Conservation (phyloP, 805 yeast species). For the Pichia pseudocactophila region DNA sequence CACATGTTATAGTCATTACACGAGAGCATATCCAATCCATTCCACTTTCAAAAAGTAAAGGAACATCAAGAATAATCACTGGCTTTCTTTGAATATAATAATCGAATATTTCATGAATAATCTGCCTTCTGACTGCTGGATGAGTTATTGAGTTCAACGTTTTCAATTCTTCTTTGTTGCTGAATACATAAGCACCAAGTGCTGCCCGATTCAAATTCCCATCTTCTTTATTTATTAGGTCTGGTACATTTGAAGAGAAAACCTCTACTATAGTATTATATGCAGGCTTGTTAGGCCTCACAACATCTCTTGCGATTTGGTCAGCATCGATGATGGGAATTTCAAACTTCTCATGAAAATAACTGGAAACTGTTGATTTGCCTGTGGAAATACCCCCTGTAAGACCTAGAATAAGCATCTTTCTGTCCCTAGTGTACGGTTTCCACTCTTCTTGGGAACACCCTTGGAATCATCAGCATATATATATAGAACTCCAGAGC, state of each 20-base stretch:
- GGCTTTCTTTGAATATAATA: conserved; percentile 51
- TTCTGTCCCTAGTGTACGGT: not conserved
- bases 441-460: not conserved
- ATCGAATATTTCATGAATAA: conserved; percentile 43
- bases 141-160: conserved; percentile 72
- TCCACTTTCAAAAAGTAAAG: conserved; percentile 75
- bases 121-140: conserved; percentile 71
- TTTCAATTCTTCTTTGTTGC: conserved; percentile 44
- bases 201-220: conserved; percentile 55
- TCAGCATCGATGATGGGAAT: conserved; percentile 83
- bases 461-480: too few species aligned
- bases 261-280: conserved; percentile 54
- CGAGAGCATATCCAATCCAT: conserved; percentile 64
- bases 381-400: conserved; percentile 99
- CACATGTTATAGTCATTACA: conserved; percentile 60
- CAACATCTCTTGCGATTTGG: conserved; percentile 75
- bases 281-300: conserved; percentile 69
- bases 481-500: too few species aligned
- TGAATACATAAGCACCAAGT: conserved; percentile 70
- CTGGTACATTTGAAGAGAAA: conserved; percentile 48
- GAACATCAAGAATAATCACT: conserved; percentile 79
- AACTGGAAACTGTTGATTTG: conserved; percentile 76
- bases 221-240: conserved; percentile 38
- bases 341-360: conserved; percentile 41
- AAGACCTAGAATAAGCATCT: conserved; percentile 88